These are phyloP conservation scores for Phytophthora ohioensis DNA, from an alignment of 352 stramenopile species.

Conservation along the genomic window DNA sequence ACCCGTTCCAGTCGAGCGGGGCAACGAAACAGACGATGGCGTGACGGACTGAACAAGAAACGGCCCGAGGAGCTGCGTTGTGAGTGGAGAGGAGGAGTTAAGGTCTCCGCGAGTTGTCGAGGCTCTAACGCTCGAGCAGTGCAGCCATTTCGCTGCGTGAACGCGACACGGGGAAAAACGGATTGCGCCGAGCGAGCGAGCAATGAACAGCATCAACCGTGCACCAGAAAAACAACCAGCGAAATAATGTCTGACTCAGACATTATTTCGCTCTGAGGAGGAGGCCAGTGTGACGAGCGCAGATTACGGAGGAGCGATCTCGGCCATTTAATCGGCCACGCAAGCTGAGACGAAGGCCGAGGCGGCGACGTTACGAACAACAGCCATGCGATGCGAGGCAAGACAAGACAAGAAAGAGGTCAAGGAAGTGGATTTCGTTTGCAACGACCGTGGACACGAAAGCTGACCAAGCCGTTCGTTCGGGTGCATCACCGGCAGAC, in stretches of 20 bases:
- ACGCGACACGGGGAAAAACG: slow-evolving; percentile 39
- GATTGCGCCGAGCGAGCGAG: slow-evolving; percentile 28
- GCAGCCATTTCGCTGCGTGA: slow-evolving; percentile 42
- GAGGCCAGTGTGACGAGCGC: slow-evolving; percentile 29
- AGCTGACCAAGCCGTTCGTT: slow-evolving; percentile 21
- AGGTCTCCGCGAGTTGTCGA: slow-evolving; percentile 31
- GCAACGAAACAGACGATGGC: slow-evolving; percentile 40
- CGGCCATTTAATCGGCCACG: slow-evolving; percentile 25
- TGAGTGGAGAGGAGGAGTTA: slow-evolving; percentile 21
- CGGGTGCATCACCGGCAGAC: slow-evolving; percentile 12
- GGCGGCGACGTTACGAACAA: slow-evolving; percentile 39
- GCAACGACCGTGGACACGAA: slow-evolving; percentile 21
- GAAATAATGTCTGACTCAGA: slow-evolving; percentile 17
- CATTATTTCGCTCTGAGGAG: slow-evolving; percentile 6
- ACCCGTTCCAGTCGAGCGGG: slow-evolving; percentile 20
- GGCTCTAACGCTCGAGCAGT: slow-evolving; percentile 32
- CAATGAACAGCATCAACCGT: slow-evolving; percentile 26
- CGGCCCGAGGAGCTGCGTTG: slow-evolving; percentile 25
- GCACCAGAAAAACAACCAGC: slow-evolving; percentile 41
- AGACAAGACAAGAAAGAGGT: slow-evolving; percentile 25
- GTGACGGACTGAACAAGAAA: slow-evolving; percentile 44
- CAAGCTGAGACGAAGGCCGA: slow-evolving; percentile 29
- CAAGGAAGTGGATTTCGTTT: slow-evolving; percentile 32
- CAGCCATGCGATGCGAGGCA: slow-evolving; percentile 26
- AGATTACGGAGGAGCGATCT: slow-evolving; percentile 29